Evolutionary conservation across 352 stramenopile species (phyloP).

Genomic region (Globisporangium yorkense): DNA sequence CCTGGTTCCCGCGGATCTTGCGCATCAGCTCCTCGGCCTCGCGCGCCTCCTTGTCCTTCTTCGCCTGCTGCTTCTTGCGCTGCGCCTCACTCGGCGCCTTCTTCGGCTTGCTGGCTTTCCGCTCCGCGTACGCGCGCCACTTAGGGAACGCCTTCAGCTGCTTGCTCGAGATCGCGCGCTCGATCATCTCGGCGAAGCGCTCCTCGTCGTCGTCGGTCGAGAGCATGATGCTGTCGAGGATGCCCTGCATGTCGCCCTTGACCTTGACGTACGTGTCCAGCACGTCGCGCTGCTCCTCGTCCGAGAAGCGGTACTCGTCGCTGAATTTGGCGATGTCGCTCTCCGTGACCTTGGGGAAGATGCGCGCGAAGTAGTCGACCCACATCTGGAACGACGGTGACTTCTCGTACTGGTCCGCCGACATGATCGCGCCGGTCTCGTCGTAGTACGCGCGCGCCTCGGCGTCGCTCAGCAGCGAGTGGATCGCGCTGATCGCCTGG

Average conservation of each 20-base stretch:
- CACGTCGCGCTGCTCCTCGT: slow-evolving; percentile 81
- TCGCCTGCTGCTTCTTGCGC: slow-evolving; percentile 40
- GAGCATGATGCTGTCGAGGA: slow-evolving; percentile 87
- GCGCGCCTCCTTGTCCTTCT: slow-evolving; percentile 47
- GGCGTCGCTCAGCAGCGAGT: slow-evolving; percentile 77
- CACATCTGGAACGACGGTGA: slow-evolving; percentile 60
- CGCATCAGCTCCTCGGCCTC: slow-evolving; percentile 60
- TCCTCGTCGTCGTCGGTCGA: slow-evolving; percentile 76
- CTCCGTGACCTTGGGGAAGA: slow-evolving; percentile 86
- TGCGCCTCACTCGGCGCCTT: slow-evolving; percentile 19
- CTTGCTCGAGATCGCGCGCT: slow-evolving; percentile 48
- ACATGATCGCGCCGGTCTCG: slow-evolving; percentile 69
- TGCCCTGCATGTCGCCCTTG: slow-evolving; percentile 69
- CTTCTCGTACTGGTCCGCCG: slow-evolving; percentile 39
- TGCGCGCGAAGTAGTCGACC: slow-evolving; percentile 82
- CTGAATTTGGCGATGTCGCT: slow-evolving; percentile 79
- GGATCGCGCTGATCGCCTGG: slow-evolving; percentile 81
- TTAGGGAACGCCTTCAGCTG: slow-evolving; percentile 31
- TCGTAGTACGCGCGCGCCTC: slow-evolving; percentile 79
- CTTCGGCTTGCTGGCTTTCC: slow-evolving; percentile 26
- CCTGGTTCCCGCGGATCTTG: slow-evolving; percentile 52
- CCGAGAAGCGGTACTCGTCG: slow-evolving; percentile 72
- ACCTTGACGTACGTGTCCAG: slow-evolving; percentile 69
- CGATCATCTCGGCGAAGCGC: slow-evolving; percentile 62
- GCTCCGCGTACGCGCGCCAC: slow-evolving; percentile 44